Conservation (phyloP, 495 filamentous ascomycete species). For the Aspergillus asperescens region DNA sequence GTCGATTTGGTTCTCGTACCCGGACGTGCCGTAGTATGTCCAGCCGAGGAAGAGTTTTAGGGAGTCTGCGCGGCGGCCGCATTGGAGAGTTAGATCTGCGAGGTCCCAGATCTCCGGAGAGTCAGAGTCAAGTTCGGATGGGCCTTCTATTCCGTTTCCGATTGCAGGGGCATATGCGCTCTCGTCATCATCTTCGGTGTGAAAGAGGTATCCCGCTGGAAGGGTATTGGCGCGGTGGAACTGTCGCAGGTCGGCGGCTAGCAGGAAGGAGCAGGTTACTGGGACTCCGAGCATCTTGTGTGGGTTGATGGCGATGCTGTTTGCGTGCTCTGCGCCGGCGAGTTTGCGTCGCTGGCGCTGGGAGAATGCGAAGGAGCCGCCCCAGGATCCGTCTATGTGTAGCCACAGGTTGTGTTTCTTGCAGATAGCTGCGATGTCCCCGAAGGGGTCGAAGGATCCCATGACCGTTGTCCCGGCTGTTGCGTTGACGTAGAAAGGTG, state of each 20-base stretch:
- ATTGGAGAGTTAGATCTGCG: constrained; percentile 90
- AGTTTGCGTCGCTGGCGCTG: constrained; percentile 56
- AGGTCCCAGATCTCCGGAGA: constrained; percentile 74
- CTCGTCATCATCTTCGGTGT: constrained; percentile 41
- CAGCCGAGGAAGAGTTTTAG: constrained; percentile 84
- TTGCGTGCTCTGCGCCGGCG: constrained; percentile 62
- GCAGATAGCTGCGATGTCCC: constrained; percentile 66
- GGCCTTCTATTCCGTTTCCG: constrained; percentile 11
- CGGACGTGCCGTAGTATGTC: constrained; percentile 75
- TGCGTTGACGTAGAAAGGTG: constrained; percentile 91
- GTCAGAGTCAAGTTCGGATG: constrained; percentile 29
- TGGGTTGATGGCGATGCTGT: constrained; percentile 81
- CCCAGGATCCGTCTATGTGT: constrained; percentile 89
- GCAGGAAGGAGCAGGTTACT: constrained; percentile 83
- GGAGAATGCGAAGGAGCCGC: constrained; percentile 79
- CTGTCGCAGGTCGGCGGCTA: constrained; percentile 64
- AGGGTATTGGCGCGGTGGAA: constrained; percentile 81
- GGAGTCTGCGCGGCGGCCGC: constrained; percentile 77
- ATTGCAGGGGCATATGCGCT: background rate
- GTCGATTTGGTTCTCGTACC: constrained; percentile 61
- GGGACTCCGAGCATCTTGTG: constrained; percentile 97
- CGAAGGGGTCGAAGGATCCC: constrained; percentile 82
- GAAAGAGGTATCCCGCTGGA: constrained; percentile 85
- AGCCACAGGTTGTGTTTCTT: constrained; percentile 71
- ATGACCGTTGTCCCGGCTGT: constrained; percentile 92